phyloP scores from a whole-genome alignment of 805 yeast species.

The Kazachstania martiniae region DNA sequence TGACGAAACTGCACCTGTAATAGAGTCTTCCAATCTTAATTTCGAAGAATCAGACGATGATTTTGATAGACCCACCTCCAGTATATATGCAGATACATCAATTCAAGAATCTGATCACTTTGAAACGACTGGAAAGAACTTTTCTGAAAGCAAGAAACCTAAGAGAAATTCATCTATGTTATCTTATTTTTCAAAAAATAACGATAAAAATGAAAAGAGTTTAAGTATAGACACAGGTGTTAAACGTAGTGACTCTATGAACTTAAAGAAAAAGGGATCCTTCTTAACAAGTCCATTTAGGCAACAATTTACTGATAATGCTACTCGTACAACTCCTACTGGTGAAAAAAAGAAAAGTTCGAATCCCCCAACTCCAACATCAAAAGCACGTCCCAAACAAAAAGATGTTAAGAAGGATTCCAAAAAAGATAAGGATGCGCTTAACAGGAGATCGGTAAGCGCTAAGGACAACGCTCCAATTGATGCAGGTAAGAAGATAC shows the following conservation, averaged over 20 bases:
- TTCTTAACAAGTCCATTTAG: slow-evolving; percentile 17
- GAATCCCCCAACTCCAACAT: slow-evolving; percentile 3
- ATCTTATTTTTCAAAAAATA: slow-evolving; percentile 31
- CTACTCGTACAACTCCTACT: slow-evolving; percentile 10
- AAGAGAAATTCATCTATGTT: slow-evolving; percentile 52
- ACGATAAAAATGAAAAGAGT: slow-evolving; percentile 8
- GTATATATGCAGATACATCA: slow-evolving; percentile 22
- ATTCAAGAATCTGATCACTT: slow-evolving; percentile 1
- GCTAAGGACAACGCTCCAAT: slow-evolving; percentile 31
- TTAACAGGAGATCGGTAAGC: slow-evolving; percentile 41
- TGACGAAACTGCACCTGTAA: slow-evolving; percentile 2
- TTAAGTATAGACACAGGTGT: slow-evolving; percentile 3
- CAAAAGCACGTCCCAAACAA: slow-evolving; percentile 5
- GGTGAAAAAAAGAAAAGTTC: slow-evolving; percentile 5
- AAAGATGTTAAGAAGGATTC: too few relatives aligned
- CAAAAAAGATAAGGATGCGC: slow-evolving; percentile 9
- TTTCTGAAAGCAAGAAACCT: slow-evolving; percentile 25
- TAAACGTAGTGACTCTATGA: slow-evolving; percentile 4
- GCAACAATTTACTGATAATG: slow-evolving; percentile 14
- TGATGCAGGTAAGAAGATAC: slow-evolving; percentile 5
- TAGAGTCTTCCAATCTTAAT: slow-evolving; percentile 10
- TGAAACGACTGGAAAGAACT: not conserved
- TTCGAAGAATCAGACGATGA: not conserved
- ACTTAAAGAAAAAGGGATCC: slow-evolving; percentile 11
- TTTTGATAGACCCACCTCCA: slow-evolving; percentile 33